A percentile compares a stretch with the other conserved stretches of the same genome.
Evolutionary conservation across 495 filamentous ascomycete species (phyloP).

Genomic region (Lophiostoma macrostomum): DNA sequence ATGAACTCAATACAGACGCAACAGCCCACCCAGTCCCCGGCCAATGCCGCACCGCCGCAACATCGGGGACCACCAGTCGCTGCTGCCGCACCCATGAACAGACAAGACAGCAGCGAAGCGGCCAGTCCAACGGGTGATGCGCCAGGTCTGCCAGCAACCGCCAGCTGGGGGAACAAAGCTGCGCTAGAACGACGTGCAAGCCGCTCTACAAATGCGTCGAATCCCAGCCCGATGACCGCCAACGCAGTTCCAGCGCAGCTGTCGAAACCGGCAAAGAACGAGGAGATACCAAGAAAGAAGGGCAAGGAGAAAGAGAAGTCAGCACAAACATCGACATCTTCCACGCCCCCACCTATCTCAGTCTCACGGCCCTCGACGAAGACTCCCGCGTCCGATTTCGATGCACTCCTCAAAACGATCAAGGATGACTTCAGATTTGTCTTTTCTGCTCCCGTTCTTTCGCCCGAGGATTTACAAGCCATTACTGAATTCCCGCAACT

Average conservation of each 20-base stretch:
- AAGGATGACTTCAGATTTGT: conserved; percentile 58
- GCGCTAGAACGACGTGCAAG: conserved; percentile 70
- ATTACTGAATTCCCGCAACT: conserved; percentile 69
- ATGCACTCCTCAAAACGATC: conserved; percentile 50
- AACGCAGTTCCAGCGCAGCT: conserved; percentile 45
- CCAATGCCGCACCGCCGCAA: conserved; percentile 46
- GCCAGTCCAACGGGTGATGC: conserved; percentile 63
- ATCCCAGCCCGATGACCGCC: conserved; percentile 74
- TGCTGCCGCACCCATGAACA: conserved; percentile 63
- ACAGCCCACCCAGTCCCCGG: conserved; percentile 51
- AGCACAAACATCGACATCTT: conserved; percentile 1
- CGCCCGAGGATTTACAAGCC: conserved; percentile 52
- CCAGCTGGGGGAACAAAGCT: conserved; percentile 86
- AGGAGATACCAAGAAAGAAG: conserved; percentile 9
- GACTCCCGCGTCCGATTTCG: conserved; percentile 33
- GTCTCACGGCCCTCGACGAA: conserved; percentile 10
- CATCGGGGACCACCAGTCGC: conserved; percentile 48
- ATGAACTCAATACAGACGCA: conserved; percentile 86
- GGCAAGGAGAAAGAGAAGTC: conserved; percentile 18
- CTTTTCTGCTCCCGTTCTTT: conserved; percentile 53
- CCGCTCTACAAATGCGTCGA: conserved; percentile 71
- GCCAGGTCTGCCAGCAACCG: conserved; percentile 84
- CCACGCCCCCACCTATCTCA: conserved; percentile 28
- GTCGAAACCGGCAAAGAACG: conserved; percentile 21
- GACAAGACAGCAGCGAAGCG: conserved; percentile 74